Base-by-base conservation (phyloP, 2,329 filamentous ascomycete genomes). In the Diplocarpon rosae region DNA sequence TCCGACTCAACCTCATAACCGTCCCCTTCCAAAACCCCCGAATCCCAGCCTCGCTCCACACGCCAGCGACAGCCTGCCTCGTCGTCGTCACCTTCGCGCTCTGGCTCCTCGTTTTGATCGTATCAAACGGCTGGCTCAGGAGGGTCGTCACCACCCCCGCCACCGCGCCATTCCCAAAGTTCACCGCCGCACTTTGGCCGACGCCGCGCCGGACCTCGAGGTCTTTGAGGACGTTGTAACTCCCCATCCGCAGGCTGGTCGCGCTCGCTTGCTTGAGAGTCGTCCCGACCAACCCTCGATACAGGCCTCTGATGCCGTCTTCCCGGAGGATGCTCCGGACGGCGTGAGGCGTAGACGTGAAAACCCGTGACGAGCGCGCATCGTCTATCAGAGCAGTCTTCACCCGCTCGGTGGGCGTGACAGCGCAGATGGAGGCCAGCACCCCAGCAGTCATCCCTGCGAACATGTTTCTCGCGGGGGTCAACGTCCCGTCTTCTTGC, bases 321-420 rank as follows among this genome's bases (percentile, higher is more conserved):
- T 67, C 64, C 1, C 54, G 54, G 0, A 69, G 9, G 13, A 70
- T 62, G 4, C 51, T 50, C 1, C 53, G 46, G 1, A 66, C 47
- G 1, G 61, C 63, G 33, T 67, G 61, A 6, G 56, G 46, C 0
- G 61, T 60, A 5, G 56, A 58, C 6, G 45, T 56, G 42, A 61
- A 65, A 0, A 57, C n/a, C 16, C 10, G 2, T 34, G 35, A 24
- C 14, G 15, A 28, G 5, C 50, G 32, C 8, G 52, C 48, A 45
- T 59, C 51, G 29, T 56, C 61, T 42, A 65, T 59, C 54, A 83
- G 58, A 0, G 78, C 78, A 1, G 80, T 84, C 59, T 83, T 84
- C 56, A 84, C 75, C 13, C 79, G 68, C 55, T 84, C 80, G 0
- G 76, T 80, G 0, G 80, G 80, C 2, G 79, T 84, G 1, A 84